phyloP scores from a whole-genome alignment of 257 asterid genomes.

The Nicotiana benthamiana region DNA sequence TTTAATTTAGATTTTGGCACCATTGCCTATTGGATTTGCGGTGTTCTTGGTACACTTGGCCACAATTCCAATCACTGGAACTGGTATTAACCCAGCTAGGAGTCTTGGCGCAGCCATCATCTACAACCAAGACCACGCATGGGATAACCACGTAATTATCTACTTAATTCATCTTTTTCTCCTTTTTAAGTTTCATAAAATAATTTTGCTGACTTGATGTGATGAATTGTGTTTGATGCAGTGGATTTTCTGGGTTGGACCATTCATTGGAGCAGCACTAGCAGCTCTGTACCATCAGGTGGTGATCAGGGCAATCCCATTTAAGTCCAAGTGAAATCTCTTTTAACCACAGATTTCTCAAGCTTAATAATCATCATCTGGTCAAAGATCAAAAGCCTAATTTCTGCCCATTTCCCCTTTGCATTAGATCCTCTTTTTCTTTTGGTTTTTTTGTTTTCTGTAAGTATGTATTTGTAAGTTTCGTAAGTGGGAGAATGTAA shows the following conservation, averaged over 20 bases:
- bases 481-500: neutral
- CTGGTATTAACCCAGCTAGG: constrained; percentile 35
- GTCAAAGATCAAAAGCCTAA: neutral
- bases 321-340: constrained; percentile 15
- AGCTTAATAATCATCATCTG: neutral
- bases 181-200: too few species aligned
- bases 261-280: constrained; percentile 30
- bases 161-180: too few species aligned
- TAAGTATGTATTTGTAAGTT: too few species aligned
- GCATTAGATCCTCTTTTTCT: too few species aligned
- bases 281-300: constrained; percentile 33
- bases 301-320: constrained; percentile 36
- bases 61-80: constrained; percentile 31
- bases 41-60: constrained; percentile 35
- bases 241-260: constrained; percentile 42
- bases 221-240: neutral
- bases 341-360: neutral
- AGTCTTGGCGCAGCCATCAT: constrained; percentile 35
- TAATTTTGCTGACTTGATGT: neutral
- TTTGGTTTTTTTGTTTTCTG: too few species aligned
- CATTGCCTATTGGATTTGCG: constrained; percentile 33
- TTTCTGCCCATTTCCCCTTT: too few species aligned
- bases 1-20: constrained; percentile 18
- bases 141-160: constrained; percentile 25
- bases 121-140: constrained; percentile 19